Evolutionary conservation across 495 filamentous ascomycete species (phyloP).

Genomic region (Aspergillus sclerotiicarbonarius): DNA sequence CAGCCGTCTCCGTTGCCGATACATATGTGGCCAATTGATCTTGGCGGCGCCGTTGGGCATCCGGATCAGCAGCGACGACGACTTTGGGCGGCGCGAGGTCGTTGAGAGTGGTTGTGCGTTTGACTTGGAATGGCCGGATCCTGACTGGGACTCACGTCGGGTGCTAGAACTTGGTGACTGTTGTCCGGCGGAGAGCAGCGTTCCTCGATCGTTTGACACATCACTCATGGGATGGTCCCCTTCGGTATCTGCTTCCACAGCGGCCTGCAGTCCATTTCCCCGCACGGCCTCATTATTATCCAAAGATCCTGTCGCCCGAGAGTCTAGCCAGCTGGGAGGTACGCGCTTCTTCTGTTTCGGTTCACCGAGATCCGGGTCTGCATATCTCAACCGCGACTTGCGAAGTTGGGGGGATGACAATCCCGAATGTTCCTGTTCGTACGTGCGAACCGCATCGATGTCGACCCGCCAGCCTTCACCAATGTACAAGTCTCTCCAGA

Average conservation of each 20-base stretch:
- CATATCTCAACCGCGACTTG: constrained; percentile 42
- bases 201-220: constrained; percentile 27
- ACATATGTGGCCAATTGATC: constrained; percentile 65
- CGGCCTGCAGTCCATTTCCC: constrained; percentile 11
- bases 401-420: constrained; percentile 41
- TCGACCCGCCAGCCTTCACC: constrained; percentile 82
- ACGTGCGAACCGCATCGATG: constrained; percentile 59
- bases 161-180: constrained; percentile 4
- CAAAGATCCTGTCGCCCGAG: constrained; percentile 19
- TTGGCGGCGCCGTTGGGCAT: constrained; percentile 35
- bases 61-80: constrained; percentile 35
- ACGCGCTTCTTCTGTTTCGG: constrained; percentile 54
- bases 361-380: constrained; percentile 46
- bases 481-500: constrained; percentile 82
- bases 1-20: constrained; percentile 78
- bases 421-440: constrained; percentile 59
- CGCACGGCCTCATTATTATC: constrained; percentile 5
- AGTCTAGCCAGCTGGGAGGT: constrained; percentile 41
- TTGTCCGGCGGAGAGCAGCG: constrained; percentile 9
- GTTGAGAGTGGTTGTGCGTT: constrained; percentile 13
- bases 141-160: constrained; percentile 7
- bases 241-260: constrained; percentile 45
- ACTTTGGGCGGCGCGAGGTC: constrained; percentile 25
- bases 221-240: constrained; percentile 50
- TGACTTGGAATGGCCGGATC: constrained; percentile 9